Conservation (phyloP, 352 stramenopile species). For the Thalassiosira hispida region DNA sequence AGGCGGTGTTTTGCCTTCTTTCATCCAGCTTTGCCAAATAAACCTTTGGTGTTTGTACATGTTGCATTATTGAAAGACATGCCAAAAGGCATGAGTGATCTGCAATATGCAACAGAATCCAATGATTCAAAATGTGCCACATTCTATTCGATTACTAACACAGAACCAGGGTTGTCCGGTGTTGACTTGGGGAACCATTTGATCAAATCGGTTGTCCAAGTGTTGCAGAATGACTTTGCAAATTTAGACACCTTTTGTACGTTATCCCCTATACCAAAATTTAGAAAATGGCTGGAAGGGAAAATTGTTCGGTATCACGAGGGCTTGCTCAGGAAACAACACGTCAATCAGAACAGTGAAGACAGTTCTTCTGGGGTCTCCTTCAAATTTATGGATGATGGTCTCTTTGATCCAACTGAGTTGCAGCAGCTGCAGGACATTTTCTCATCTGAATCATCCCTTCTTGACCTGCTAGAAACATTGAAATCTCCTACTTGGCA, state of each 20-base stretch:
- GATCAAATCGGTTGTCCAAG: conserved; percentile 93
- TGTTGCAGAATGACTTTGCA: conserved; percentile 64
- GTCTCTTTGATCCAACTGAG: conserved; percentile 30
- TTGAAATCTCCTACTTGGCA: conserved; percentile 42
- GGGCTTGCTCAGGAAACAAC: neutral
- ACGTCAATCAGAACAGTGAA: conserved; percentile 1
- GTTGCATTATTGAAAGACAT: conserved; percentile 91
- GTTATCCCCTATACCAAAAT: conserved; percentile 92
- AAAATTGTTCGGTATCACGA: conserved; percentile 71
- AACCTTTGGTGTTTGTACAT: conserved; percentile 95
- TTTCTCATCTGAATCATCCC: conserved; percentile 28
- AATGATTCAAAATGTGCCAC: conserved; percentile 84
- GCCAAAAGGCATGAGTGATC: conserved; percentile 91
- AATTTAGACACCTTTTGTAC: conserved; percentile 89
- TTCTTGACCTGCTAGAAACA: conserved; percentile 31
- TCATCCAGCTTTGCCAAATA: conserved; percentile 91
- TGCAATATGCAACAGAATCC: conserved; percentile 75
- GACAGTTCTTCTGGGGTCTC: conserved; percentile 4
- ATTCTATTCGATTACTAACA: conserved; percentile 96
- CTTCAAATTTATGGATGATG: conserved; percentile 26
- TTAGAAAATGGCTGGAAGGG: conserved; percentile 91
- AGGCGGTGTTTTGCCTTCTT: conserved; percentile 93
- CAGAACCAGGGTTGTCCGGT: conserved; percentile 89
- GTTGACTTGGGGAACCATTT: conserved; percentile 95
- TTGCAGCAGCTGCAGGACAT: conserved; percentile 25